Conservation (phyloP, 345 rosid genomes). For the Sonneratia alba region DNA sequence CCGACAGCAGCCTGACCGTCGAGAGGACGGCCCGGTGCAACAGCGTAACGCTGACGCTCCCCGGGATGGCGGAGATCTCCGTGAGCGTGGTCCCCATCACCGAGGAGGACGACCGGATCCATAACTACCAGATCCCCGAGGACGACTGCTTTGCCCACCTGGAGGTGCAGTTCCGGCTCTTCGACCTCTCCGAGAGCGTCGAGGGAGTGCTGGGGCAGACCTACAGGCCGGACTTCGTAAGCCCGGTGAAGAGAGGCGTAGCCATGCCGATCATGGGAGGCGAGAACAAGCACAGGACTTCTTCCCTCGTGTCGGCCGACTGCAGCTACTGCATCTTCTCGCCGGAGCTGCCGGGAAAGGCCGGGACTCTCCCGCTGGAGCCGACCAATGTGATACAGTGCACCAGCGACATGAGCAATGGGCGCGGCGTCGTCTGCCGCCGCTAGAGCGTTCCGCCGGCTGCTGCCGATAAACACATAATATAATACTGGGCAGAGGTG, state of each 20-base stretch:
- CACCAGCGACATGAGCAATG: conserved; percentile 2
- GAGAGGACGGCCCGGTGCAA: conserved; percentile 9
- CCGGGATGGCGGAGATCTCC: conserved; percentile 6
- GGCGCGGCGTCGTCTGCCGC: conserved; percentile 3
- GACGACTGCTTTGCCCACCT: conserved; percentile 15
- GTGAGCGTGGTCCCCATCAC: conserved; percentile 11
- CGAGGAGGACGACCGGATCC: conserved; percentile 12
- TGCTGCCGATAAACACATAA: too few species aligned
- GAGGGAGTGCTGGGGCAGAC: conserved; percentile 14
- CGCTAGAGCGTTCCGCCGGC: neutral
- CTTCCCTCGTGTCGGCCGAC: conserved; percentile 11
- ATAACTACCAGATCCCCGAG: conserved; percentile 6
- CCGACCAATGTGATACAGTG: conserved; percentile 8
- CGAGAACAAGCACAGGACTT: conserved; percentile 13
- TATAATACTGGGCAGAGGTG: too few species aligned
- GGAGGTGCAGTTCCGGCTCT: conserved; percentile 15
- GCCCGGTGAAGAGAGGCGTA: conserved; percentile 14
- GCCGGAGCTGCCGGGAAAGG: neutral
- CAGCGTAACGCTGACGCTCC: conserved; percentile 4
- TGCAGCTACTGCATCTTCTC: conserved; percentile 10
- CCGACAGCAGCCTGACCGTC: conserved; percentile 4
- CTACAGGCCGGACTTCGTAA: conserved; percentile 10
- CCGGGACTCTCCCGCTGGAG: neutral
- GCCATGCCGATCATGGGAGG: conserved; percentile 15
- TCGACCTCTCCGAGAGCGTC: conserved; percentile 8